Base-by-base conservation (phyloP, 2,329 filamentous ascomycete genomes). In the Colletotrichum incanum region DNA sequence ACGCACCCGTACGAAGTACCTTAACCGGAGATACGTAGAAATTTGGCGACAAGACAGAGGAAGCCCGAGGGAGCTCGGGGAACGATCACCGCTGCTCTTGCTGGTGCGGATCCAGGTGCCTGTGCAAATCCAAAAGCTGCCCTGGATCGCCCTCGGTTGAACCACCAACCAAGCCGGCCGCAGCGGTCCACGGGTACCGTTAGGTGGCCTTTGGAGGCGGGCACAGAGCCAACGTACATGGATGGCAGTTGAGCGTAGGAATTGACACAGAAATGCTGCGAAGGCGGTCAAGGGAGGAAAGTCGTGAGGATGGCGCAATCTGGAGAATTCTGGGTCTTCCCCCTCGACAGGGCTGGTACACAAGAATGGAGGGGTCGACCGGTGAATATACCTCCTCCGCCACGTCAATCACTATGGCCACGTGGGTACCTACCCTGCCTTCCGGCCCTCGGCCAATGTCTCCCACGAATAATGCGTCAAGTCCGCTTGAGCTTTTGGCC, bases 271-370 rank as follows among this genome's bases (percentile, higher is more conserved):
- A 72, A 58, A 49, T 60, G 69, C 20, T 54, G 65, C 49, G 66
- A 59, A 72, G 65, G 70, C 70, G 70, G 69, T 69, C 69, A 72
- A 68, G 65, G 58, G 58, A 52, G 49, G 50, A 39, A 69, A 43
- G 69, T 65, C 65, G 69, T 37, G 59, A 64, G 65, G 59, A 72
- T 72, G 70, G 70, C 60, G 70, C 70, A 72, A 72, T 72, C 70
- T 72, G 70, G 70, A 72, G 70, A 72, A 72, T 69, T 72, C 49
- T 60, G 70, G 70, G 52, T 39, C 65, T 14, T 52, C 54, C 70
- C 59, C 59, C 39, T 69, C 70, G 54, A 69, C 70, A 70, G 70
- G 70, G 70, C 31, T 3, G 65, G 65, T 72, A 72, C 70, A 56
- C 64, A 14, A 43, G 45, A 47, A 72, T 72, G 65, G 70, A 70